Percentiles rank a stretch among this genome's conserved stretches.
Conservation (phyloP, 2,329 filamentous ascomycete species). For the Verticillium zaregamsianum region DNA sequence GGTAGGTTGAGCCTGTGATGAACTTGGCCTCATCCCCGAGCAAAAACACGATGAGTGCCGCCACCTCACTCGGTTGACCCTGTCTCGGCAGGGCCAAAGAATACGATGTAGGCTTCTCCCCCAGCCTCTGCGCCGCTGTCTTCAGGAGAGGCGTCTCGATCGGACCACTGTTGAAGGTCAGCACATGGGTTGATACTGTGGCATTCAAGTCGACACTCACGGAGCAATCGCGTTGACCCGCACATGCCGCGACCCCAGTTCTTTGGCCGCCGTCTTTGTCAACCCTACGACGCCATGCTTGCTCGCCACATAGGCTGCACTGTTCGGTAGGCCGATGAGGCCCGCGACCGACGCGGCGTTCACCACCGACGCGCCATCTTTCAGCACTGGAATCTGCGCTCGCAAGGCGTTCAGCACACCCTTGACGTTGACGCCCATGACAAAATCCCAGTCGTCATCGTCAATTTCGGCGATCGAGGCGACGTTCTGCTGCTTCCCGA, state of each 20-base stretch:
- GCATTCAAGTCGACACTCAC: constrained; percentile 11
- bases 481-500: constrained; percentile 7
- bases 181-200: too few relatives aligned
- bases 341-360: constrained; percentile 39
- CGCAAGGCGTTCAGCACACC: constrained; percentile 48
- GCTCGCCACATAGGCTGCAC: constrained; percentile 24
- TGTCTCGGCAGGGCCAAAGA: constrained; percentile 14
- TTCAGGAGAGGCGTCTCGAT: constrained; percentile 10
- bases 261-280: constrained; percentile 22
- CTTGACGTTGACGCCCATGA: constrained; percentile 38
- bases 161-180: not conserved
- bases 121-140: constrained; percentile 1
- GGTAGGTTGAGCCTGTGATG: constrained; percentile 14
- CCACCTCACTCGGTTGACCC: constrained; percentile 22
- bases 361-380: constrained; percentile 37
- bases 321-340: constrained; percentile 23
- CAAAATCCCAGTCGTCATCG: constrained; percentile 35
- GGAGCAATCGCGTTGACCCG: constrained; percentile 22
- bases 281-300: constrained; percentile 26
- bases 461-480: constrained; percentile 19
- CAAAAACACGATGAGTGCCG: constrained; percentile 20
- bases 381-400: constrained; percentile 39
- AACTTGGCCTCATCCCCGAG: constrained; percentile 20
- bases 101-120: not conserved
- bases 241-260: constrained; percentile 16